These are phyloP conservation scores for Rhododendron molle DNA, from an alignment of 148 eudicot species.

Conservation along the genomic window DNA sequence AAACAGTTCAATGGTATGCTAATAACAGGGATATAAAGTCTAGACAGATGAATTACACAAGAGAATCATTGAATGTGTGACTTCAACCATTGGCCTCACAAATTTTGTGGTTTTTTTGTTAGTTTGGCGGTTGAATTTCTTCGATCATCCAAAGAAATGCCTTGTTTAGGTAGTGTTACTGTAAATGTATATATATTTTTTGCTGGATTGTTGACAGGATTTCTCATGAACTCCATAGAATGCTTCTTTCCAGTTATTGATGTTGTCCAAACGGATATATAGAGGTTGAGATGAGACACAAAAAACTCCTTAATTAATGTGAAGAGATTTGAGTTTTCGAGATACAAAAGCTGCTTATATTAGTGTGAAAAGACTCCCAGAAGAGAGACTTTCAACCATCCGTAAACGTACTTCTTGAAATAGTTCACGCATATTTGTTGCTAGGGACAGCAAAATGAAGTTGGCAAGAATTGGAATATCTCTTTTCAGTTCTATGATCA, in stretches of 20 bases:
- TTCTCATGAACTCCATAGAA: not conserved
- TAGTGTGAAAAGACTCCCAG: not conserved
- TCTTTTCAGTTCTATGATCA: too few species aligned
- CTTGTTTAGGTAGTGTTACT: not conserved
- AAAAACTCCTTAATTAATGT: not conserved
- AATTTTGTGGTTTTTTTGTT: not conserved
- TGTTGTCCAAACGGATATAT: not conserved
- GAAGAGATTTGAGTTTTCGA: not conserved
- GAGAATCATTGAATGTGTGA: constrained; percentile 29
- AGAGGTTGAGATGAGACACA: not conserved
- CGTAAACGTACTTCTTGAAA: too few species aligned
- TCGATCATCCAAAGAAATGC: not conserved
- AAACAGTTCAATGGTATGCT: constrained; percentile 78
- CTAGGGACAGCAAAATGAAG: too few species aligned
- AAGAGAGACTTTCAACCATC: too few species aligned
- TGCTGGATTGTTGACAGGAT: not conserved
- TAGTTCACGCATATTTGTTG: too few species aligned
- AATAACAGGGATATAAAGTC: constrained; percentile 40
- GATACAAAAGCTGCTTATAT: not conserved
- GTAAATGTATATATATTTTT: not conserved
- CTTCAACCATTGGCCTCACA: not conserved
- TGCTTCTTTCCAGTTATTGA: not conserved
- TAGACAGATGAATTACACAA: constrained; percentile 11
- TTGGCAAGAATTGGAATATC: too few species aligned
- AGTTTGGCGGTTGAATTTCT: too few species aligned